Percentiles rank a stretch among this genome's conserved stretches.
These are phyloP conservation scores for Mortierella sp. DNA, from an alignment of 371 early-diverging fungal species.

Conservation along the genomic window DNA sequence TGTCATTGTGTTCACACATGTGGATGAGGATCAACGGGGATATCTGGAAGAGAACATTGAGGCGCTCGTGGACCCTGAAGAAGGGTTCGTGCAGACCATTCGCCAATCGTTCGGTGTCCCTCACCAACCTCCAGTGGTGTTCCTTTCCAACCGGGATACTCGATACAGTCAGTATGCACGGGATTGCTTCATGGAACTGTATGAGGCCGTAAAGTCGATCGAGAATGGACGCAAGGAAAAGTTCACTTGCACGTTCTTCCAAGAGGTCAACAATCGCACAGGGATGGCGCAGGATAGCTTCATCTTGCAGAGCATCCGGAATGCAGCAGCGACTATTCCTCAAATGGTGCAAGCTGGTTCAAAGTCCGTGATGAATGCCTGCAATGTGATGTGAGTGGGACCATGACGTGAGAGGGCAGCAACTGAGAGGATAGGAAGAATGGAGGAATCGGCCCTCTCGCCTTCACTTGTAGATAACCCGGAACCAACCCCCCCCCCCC, in stretches of 20 bases:
- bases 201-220: constrained; percentile 62
- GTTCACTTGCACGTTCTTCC: constrained; percentile 67
- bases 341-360: constrained; percentile 43
- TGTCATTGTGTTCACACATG: constrained; percentile 70
- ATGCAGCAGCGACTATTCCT: constrained; percentile 34
- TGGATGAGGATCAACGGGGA: constrained; percentile 67
- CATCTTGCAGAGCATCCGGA: constrained; percentile 45
- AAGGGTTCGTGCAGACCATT: constrained; percentile 62
- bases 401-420: too few species aligned
- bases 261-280: constrained; percentile 56
- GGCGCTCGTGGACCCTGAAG: constrained; percentile 59
- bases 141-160: constrained; percentile 62
- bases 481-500: too few species aligned
- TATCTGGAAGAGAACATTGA: constrained; percentile 67
- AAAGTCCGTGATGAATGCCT: constrained; percentile 33
- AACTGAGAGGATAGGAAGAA: too few species aligned
- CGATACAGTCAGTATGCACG: constrained; percentile 63
- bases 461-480: too few species aligned
- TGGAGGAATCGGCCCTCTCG: too few species aligned
- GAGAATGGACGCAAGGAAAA: constrained; percentile 60
- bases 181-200: constrained; percentile 62
- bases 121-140: constrained; percentile 63
- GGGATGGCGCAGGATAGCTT: constrained; percentile 48
- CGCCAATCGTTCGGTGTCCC: constrained; percentile 47
- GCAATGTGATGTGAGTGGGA: constrained; percentile 31